These are phyloP conservation scores for Leccinum sublutescens DNA, from an alignment of 768 basidiomycete species.

Conservation along the genomic window DNA sequence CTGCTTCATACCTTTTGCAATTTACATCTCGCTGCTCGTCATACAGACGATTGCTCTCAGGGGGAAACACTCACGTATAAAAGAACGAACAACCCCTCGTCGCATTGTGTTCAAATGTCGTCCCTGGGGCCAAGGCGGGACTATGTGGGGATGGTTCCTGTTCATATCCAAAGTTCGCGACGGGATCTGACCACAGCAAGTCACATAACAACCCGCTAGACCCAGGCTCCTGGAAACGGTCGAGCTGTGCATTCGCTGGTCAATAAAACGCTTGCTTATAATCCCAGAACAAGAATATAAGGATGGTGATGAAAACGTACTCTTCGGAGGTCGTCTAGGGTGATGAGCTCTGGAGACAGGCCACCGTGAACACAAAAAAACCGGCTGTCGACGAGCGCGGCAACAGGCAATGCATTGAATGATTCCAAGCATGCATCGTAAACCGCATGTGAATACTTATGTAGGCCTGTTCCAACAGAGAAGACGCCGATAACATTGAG, in stretches of 20 bases:
- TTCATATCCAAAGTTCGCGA: slow-evolving; percentile 86
- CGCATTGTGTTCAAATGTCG: slow-evolving; percentile 74
- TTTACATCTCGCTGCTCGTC: slow-evolving; percentile 1
- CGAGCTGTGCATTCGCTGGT: slow-evolving; percentile 51
- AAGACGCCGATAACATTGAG: slow-evolving; percentile 10
- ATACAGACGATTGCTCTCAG: background rate
- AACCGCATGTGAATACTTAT: slow-evolving; percentile 42
- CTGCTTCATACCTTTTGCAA: slow-evolving; percentile 72
- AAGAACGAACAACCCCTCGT: slow-evolving; percentile 91
- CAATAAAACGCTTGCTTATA: slow-evolving; percentile 5
- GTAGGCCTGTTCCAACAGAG: slow-evolving; percentile 23
- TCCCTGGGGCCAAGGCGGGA: slow-evolving; percentile 53
- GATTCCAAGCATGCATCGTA: slow-evolving; percentile 93
- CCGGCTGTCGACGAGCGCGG: slow-evolving; percentile 89
- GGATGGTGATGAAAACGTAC: slow-evolving; percentile 40
- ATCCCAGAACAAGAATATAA: background rate
- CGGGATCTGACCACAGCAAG: slow-evolving; percentile 94
- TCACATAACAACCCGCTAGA: slow-evolving; percentile 92
- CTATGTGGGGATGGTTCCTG: slow-evolving; percentile 49
- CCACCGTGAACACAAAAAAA: slow-evolving; percentile 99
- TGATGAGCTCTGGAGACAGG: slow-evolving; percentile 81
- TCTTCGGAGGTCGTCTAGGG: slow-evolving; percentile 67
- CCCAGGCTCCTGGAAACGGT: slow-evolving; percentile 93
- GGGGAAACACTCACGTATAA: slow-evolving; percentile 68
- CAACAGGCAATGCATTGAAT: slow-evolving; percentile 86